A percentile compares a stretch with the other conserved stretches of the same genome.
These are phyloP conservation scores for Candida ipomoeae DNA, from an alignment of 805 yeast genomes.

Conservation along the genomic window DNA sequence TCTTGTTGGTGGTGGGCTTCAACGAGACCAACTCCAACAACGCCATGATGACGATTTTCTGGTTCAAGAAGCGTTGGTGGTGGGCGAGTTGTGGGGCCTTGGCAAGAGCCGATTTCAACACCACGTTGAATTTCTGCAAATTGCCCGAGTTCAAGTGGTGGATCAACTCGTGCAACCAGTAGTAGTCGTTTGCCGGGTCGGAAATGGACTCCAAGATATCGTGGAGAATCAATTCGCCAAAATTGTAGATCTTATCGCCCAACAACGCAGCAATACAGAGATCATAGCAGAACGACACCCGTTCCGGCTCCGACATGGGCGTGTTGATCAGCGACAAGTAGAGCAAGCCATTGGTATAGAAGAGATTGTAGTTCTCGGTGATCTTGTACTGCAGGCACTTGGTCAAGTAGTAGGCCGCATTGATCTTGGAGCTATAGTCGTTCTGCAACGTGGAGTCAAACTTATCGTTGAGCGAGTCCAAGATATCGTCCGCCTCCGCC, in stretches of 20 bases:
- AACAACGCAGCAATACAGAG: slow-evolving; percentile 80
- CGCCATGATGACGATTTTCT: slow-evolving; percentile 89
- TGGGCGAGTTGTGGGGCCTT: slow-evolving; percentile 53
- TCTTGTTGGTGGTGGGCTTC: slow-evolving; percentile 70
- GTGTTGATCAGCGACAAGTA: slow-evolving; percentile 69
- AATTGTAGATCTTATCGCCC: slow-evolving; percentile 90
- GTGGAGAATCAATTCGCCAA: slow-evolving; percentile 91
- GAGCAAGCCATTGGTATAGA: slow-evolving; percentile 75
- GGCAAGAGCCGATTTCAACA: slow-evolving; percentile 34
- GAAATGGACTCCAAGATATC: slow-evolving; percentile 61
- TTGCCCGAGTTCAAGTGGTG: slow-evolving; percentile 75
- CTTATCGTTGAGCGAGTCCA: slow-evolving; percentile 56
- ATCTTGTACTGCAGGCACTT: slow-evolving; percentile 71
- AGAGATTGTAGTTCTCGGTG: slow-evolving; percentile 73
- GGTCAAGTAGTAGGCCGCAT: slow-evolving; percentile 79
- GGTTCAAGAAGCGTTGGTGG: slow-evolving; percentile 67
- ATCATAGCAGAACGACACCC: slow-evolving; percentile 57
- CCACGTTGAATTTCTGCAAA: slow-evolving; percentile 56
- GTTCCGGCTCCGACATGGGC: slow-evolving; percentile 35
- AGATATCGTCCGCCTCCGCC: slow-evolving; percentile 58
- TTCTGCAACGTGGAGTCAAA: slow-evolving; percentile 44
- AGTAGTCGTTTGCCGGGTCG: slow-evolving; percentile 41
- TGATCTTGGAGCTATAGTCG: slow-evolving; percentile 49
- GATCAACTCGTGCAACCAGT: slow-evolving; percentile 72
- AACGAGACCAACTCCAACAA: slow-evolving; percentile 80